phyloP scores from a whole-genome alignment of 1,284 basidiomycete species.

The Cutaneotrichosporon sp. region DNA sequence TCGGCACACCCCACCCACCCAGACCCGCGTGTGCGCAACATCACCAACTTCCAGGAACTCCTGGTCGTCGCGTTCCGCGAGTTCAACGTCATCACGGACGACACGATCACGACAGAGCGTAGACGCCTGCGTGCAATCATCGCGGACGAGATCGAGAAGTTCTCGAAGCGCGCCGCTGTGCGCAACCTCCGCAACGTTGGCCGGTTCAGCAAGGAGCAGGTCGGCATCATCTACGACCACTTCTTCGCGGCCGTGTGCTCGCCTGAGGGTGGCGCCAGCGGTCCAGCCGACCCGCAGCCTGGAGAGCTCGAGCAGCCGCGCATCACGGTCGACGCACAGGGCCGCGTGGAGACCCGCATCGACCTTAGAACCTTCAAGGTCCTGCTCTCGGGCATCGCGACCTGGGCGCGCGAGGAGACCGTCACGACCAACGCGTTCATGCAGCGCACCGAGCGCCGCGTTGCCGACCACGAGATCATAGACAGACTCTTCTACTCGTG shows the following conservation, averaged over 20 bases:
- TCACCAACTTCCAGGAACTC: constrained; percentile 97
- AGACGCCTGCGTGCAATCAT: constrained; percentile 86
- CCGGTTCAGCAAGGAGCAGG: constrained; percentile 83
- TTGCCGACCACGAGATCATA: constrained; percentile 58
- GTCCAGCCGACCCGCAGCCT: constrained; percentile 20
- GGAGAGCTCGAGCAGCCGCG: constrained; percentile 47
- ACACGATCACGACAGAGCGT: constrained; percentile 87
- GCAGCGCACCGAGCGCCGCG: constrained; percentile 59
- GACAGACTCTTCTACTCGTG: constrained; percentile 81
- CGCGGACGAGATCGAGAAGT: constrained; percentile 89
- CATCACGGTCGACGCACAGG: constrained; percentile 55
- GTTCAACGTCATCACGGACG: constrained; percentile 95
- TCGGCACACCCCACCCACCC: constrained; percentile 89
- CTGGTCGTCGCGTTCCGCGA: constrained; percentile 95
- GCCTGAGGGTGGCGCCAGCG: constrained; percentile 15
- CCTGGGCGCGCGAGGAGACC: constrained; percentile 95
- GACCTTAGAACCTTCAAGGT: constrained; percentile 81
- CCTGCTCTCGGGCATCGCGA: constrained; percentile 89
- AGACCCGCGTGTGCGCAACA: constrained; percentile 87
- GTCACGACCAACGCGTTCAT: constrained; percentile 90
- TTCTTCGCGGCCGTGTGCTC: constrained; percentile 83
- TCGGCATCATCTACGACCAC: constrained; percentile 86
- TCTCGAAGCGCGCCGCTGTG: constrained; percentile 91
- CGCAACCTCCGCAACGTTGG: constrained; percentile 83
- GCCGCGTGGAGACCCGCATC: constrained; percentile 86